Evolutionary conservation across 306 rosid species (phyloP).

Genomic region (Quercus ilex): DNA sequence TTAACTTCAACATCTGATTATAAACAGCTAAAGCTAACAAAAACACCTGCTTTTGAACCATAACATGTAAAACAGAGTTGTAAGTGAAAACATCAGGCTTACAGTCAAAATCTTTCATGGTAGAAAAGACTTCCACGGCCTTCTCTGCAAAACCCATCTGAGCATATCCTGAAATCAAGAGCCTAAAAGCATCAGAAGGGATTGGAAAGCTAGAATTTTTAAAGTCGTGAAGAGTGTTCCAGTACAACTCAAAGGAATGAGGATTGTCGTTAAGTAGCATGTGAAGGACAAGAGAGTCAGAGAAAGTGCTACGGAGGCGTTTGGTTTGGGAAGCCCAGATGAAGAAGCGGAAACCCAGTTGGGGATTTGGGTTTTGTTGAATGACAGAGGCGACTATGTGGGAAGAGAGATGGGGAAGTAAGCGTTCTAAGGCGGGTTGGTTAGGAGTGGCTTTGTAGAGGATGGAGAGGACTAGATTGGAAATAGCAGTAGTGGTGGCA

Average conservation of each 20-base stretch:
- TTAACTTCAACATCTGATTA: constrained; percentile 60
- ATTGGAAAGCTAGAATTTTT: constrained; percentile 40
- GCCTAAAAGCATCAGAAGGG: constrained; percentile 35
- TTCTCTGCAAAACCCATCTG: constrained; percentile 34
- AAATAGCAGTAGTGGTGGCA: not conserved
- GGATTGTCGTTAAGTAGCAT: constrained; percentile 27
- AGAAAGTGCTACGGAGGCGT: constrained; percentile 5
- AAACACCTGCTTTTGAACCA: constrained; percentile 41
- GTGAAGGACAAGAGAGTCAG: constrained; percentile 18
- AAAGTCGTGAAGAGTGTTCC: constrained; percentile 47
- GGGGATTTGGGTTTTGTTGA: constrained; percentile 21
- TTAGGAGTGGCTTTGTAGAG: constrained; percentile 15
- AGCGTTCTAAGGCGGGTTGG: constrained; percentile 9
- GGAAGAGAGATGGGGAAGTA: constrained; percentile 10
- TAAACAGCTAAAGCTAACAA: constrained; percentile 51
- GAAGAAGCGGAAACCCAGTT: constrained; percentile 47
- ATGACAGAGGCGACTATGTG: constrained; percentile 10
- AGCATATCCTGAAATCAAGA: constrained; percentile 39
- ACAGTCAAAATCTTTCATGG: constrained; percentile 51
- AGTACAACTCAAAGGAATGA: constrained; percentile 41
- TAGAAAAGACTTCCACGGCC: constrained; percentile 50
- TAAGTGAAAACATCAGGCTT: constrained; percentile 47
- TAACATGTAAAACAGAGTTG: constrained; percentile 38
- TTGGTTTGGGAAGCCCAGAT: constrained; percentile 55
- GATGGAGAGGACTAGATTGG: constrained; percentile 29